Evolutionary conservation across 176 grass and related monocot genomes (phyloP), one percentile per base, ranked within the genome.

Genomic region (Ensete ventricosum): DNA sequence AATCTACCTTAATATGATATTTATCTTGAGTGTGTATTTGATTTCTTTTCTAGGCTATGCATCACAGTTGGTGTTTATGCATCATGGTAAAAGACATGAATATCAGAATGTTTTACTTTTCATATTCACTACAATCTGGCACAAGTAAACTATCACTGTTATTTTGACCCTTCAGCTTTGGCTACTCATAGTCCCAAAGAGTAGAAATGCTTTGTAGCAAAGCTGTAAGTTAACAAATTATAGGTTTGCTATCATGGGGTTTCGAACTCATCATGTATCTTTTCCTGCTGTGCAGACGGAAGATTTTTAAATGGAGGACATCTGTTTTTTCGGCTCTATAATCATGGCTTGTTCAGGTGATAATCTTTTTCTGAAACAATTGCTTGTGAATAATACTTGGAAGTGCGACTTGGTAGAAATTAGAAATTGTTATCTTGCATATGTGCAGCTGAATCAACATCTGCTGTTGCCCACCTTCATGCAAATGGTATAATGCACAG

Each of bases 261-360:
- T 52, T 14, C 52, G 67, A 70, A 20, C 3, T 50, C 23, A 50
- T 10, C 9, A 50, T 51, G 43, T 11, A 2, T 70, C 14, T 17
- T 69, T 29, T 72, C 22, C 71, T 71, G 52, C 84, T 80, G 12
- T 79, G 73, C 84, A 99, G 95, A 99, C 90, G 52, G 52, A 99
- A 99, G 71, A 99, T 78, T 99, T 99, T 52, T 94, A 84, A 99
- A 99, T 62, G 95, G 95, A 1, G 95, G 95, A 13, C 95, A 99
- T 88, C 82, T 99, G 25, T 99, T 94, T 84, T 99, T 99, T 77
- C 95, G 94, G 91, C 88, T 99, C 69, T 94, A 94, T 63, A 88
- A 85, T 78, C 95, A 99, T 65, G 95, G 95, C 66, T 89, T 99
- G 74, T 99, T 99, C 81, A 99, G 84, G 95, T 99, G 52, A 76